Evolutionary conservation across 2,329 filamentous ascomycete genomes (phyloP).

Genomic region (Dactylellina leptospora): DNA sequence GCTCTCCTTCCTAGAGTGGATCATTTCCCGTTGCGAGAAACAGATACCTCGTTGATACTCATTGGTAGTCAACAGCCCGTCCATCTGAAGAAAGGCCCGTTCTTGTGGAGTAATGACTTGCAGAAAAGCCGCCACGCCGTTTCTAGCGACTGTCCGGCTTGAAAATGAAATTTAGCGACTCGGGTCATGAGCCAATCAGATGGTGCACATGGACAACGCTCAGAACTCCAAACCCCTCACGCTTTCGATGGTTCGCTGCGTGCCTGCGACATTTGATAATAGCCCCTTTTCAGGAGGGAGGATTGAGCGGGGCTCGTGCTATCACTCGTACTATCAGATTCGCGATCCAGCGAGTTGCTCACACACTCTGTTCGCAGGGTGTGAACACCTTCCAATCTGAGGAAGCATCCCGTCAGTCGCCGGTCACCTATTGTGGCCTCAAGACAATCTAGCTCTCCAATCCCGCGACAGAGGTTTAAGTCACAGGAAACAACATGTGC

Average conservation of each 20-base stretch:
- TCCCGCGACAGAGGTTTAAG: background rate
- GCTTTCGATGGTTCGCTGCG: constrained; percentile 12
- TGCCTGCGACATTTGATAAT: constrained; percentile 4
- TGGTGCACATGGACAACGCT: background rate
- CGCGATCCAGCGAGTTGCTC: background rate
- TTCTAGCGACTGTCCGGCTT: background rate
- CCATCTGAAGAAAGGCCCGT: too few relatives aligned
- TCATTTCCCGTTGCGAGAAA: constrained; percentile 21
- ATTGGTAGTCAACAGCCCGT: constrained; percentile 16
- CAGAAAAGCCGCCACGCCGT: background rate
- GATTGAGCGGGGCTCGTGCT: constrained; percentile 18
- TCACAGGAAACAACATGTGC: too few relatives aligned
- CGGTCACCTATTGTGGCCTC: background rate
- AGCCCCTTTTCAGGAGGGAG: constrained; percentile 17
- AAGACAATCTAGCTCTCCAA: background rate
- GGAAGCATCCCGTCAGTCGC: constrained; percentile 20
- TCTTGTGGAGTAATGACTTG: constrained; percentile 3
- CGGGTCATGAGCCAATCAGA: constrained; percentile 40
- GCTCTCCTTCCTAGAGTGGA: constrained; percentile 29
- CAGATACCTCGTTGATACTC: background rate
- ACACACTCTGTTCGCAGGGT: background rate
- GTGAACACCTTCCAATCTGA: constrained; percentile 15
- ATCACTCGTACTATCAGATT: background rate
- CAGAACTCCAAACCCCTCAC: background rate
- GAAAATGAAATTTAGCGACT: constrained; percentile 25